These are phyloP conservation scores for Fusarium falciforme DNA, from an alignment of 2,329 filamentous ascomycete genomes.

Conservation along the genomic window DNA sequence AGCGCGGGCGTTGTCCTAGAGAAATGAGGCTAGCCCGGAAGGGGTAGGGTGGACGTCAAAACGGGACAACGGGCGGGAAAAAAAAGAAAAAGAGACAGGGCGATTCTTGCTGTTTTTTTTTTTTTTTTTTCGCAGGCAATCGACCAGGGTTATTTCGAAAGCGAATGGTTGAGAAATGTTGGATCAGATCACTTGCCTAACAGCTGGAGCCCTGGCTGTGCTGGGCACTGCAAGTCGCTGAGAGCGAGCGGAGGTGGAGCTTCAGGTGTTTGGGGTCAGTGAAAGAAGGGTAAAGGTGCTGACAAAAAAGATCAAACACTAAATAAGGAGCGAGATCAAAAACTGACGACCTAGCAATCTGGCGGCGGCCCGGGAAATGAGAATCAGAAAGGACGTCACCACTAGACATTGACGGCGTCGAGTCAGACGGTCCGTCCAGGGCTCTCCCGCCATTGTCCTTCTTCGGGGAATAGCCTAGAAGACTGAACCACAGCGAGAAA, in stretches of 20 bases:
- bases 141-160: not conserved
- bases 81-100: conserved; percentile 4
- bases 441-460: conserved; percentile 11
- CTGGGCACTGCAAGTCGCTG: not conserved
- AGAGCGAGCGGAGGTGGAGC: conserved; percentile 19
- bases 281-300: not conserved
- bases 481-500: conserved; percentile 13
- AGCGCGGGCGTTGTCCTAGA: conserved; percentile 13
- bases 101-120: conserved; percentile 12
- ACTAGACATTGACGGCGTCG: conserved; percentile 1
- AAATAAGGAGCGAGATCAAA: not conserved
- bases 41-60: conserved; percentile 23
- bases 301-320: not conserved
- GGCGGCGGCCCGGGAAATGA: not conserved
- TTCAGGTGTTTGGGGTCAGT: not conserved
- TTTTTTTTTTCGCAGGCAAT: not conserved
- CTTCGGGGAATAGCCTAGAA: conserved; percentile 28
- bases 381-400: conserved; percentile 9
- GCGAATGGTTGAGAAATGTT: not conserved
- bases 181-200: not conserved
- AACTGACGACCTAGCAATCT: not conserved
- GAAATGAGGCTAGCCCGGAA: conserved; percentile 34
- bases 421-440: conserved; percentile 27
- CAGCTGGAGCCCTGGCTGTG: not conserved
- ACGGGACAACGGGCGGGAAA: conserved; percentile 25